Percentiles rank a stretch among this genome's conserved stretches.
phyloP scores from a whole-genome alignment of 2,329 filamentous ascomycete genomes.

The Colletotrichum kahawae region DNA sequence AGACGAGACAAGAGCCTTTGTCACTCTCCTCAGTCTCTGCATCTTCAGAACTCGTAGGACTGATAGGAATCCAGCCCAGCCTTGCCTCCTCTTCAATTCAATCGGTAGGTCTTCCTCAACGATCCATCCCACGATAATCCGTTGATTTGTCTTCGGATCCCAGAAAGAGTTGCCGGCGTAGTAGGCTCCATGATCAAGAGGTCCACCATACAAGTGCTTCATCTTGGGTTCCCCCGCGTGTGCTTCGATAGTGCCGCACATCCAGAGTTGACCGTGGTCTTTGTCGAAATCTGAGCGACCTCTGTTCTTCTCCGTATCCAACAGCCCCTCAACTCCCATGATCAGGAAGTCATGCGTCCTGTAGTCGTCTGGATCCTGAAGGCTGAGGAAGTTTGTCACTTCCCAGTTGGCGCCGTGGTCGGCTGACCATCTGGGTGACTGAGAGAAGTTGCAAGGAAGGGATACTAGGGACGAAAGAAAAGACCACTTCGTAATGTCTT shows the following conservation, averaged over 20 bases:
- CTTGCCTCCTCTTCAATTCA: background rate
- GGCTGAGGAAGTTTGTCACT: background rate
- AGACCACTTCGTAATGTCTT: background rate
- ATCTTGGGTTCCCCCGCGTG: background rate
- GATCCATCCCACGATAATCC: background rate
- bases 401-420: background rate
- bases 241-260: background rate
- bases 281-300: background rate
- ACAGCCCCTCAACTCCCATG: background rate
- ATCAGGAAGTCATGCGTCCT: background rate
- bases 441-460: background rate
- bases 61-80: background rate
- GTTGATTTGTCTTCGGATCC: background rate
- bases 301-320: background rate
- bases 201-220: background rate
- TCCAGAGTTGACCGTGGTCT: background rate
- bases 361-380: background rate
- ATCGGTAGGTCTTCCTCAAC: background rate
- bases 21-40: background rate
- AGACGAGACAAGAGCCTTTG: background rate
- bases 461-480: background rate
- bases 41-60: background rate
- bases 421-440: background rate
- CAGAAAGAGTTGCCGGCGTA: background rate
- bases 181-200: background rate